Evolutionary conservation across 257 asterid genomes (phyloP).

Genomic region (Solanum bulbocastanum): DNA sequence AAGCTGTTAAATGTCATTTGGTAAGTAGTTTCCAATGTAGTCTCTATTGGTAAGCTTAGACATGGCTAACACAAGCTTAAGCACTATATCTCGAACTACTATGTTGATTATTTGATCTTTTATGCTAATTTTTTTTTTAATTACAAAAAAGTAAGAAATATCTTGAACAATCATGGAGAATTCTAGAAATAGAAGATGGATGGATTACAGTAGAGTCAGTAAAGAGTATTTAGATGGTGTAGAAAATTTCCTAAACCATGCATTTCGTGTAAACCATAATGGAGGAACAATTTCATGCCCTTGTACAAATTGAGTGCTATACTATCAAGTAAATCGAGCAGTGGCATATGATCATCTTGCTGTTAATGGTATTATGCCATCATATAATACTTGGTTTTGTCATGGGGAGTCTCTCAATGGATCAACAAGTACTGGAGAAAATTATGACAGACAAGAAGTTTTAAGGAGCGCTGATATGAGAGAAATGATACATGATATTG

Average conservation of each 20-base stretch:
- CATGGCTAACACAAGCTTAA: not conserved
- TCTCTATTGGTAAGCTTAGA: no score
- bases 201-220: not conserved
- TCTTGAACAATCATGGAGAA: not conserved
- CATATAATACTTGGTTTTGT: not conserved
- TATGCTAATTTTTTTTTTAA: no score
- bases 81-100: not conserved
- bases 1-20: no score
- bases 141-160: no score
- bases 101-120: not conserved
- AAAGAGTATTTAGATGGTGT: not conserved
- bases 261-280: not conserved
- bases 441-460: no score
- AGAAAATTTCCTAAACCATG: not conserved
- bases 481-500: no score
- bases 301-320: not conserved
- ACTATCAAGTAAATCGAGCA: not conserved
- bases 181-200: not conserved
- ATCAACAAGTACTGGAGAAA: not conserved
- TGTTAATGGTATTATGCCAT: not conserved
- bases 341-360: not conserved
- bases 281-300: not conserved
- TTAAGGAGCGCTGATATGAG: no score
- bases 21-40: no score
- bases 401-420: not conserved